Conservation (phyloP, 2,329 filamentous ascomycete genomes). For the Dothistroma pini region DNA sequence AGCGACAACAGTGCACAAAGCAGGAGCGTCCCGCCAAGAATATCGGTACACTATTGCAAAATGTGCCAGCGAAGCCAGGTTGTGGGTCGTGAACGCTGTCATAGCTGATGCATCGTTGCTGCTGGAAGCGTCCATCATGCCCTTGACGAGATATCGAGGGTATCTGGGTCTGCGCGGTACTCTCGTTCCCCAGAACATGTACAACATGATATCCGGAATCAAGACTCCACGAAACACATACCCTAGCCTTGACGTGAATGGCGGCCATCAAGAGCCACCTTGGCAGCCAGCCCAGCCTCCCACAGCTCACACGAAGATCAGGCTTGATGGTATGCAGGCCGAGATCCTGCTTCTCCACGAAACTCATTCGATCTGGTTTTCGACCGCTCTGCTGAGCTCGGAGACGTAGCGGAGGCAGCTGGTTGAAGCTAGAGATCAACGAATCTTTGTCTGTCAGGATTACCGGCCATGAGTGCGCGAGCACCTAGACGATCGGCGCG, state of each 20-base stretch:
- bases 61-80: background rate
- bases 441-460: background rate
- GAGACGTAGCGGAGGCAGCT: background rate
- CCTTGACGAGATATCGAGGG: no score
- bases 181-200: background rate
- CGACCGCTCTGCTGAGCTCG: background rate
- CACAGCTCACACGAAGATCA: background rate
- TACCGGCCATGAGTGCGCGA: background rate
- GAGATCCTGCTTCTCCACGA: background rate
- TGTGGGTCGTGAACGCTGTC: no score
- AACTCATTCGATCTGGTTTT: background rate
- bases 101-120: no score
- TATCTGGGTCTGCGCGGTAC: background rate
- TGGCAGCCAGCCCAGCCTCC: background rate
- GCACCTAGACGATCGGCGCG: background rate
- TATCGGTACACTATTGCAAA: background rate
- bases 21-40: background rate
- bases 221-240: background rate
- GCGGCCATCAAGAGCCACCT: background rate
- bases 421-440: background rate
- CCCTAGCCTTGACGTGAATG: background rate
- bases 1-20: background rate
- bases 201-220: background rate
- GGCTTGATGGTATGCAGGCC: background rate
- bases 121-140: no score